A percentile compares a stretch with the other conserved stretches of the same genome.
Conservation (phyloP, 2,329 filamentous ascomycete species). For the Talaromyces sp. region DNA sequence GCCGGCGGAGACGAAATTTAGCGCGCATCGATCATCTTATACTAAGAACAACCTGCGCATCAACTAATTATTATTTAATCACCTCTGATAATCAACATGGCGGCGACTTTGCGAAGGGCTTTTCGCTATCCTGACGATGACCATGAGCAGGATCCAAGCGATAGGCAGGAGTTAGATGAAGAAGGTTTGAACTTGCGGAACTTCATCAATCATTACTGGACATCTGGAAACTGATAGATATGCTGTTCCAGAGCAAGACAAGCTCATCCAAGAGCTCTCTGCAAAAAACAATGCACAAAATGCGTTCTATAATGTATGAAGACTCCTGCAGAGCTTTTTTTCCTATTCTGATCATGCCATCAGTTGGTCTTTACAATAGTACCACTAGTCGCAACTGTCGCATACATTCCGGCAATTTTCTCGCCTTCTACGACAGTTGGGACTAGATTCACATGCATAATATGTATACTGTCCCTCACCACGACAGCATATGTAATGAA, state of each 20-base stretch:
- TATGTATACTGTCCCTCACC: constrained; percentile 31
- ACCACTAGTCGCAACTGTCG: constrained; percentile 24
- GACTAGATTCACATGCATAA: constrained; percentile 23
- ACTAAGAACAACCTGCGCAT: not conserved
- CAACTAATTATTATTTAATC: not conserved
- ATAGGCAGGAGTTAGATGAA: constrained; percentile 65
- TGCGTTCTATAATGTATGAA: constrained; percentile 33
- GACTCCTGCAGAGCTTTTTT: not conserved
- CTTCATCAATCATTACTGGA: too few species aligned
- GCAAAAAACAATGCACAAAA: constrained; percentile 33
- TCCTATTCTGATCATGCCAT: constrained; percentile 2
- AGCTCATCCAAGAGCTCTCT: constrained; percentile 31
- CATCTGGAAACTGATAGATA: constrained; percentile 8
- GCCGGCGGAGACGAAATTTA: not conserved
- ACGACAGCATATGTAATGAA: constrained; percentile 33
- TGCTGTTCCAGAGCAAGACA: constrained; percentile 33
- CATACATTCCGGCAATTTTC: constrained; percentile 29
- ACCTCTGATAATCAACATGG: constrained; percentile 32
- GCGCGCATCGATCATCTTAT: not conserved
- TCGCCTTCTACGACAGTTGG: constrained; percentile 13
- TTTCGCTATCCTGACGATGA: constrained; percentile 68
- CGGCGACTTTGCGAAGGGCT: constrained; percentile 61
- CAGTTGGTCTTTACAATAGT: constrained; percentile 31
- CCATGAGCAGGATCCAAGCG: constrained; percentile 36
- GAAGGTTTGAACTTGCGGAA: constrained; percentile 51